Base-by-base conservation (phyloP, 176 grass and related monocot genomes). In the Tillandsia fasciculata region DNA sequence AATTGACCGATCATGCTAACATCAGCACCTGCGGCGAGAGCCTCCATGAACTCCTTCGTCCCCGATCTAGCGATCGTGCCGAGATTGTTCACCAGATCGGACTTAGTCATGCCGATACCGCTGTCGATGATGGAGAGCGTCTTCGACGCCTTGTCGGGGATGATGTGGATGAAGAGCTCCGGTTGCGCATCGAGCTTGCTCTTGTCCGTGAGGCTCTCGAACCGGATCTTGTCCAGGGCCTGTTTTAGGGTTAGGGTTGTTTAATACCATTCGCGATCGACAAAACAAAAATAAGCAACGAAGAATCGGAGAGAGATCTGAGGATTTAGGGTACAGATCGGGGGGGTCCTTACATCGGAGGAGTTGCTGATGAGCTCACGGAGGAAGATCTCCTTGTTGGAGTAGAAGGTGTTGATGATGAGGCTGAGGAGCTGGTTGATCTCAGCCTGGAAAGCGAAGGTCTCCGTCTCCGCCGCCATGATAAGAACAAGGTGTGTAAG, bases 381-480 rank as follows among this genome's bases (percentile, higher is more conserved):
- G 18, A 96, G 92, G 83, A 96, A 96, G 83, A 91, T 96, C 88
- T 96, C 92, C 92, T 96, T 96, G 75, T 96, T 96, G 78, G 92
- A 96, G 88, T 96, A 96, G 77, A 96, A 96, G 52, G 92, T 96
- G 85, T 96, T 96, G 77, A 96, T 96, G 80, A 96, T 96, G 63
- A 96, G 76, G 17, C 88, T 91, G 8, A 96, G 83, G 12, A 96
- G 83, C 80, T 96, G 88, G 75, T 96, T 96, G 77, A 96, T 96
- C 85, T 96, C 88, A 5, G 92, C 88, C 88, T 96, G 91, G 85
- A 96, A 96, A 69, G 91, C 88, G 78, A 96, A 96, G 57, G 91
- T 96, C 83, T 96, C 91, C 0, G 85, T 82, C 74, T 96, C 91
- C 9, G 83, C 50, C n/a, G 91, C 88, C 91, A 96, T 96, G 69